phyloP scores from a whole-genome alignment of 116 monocot species.

The Phalaenopsis hybrid region DNA sequence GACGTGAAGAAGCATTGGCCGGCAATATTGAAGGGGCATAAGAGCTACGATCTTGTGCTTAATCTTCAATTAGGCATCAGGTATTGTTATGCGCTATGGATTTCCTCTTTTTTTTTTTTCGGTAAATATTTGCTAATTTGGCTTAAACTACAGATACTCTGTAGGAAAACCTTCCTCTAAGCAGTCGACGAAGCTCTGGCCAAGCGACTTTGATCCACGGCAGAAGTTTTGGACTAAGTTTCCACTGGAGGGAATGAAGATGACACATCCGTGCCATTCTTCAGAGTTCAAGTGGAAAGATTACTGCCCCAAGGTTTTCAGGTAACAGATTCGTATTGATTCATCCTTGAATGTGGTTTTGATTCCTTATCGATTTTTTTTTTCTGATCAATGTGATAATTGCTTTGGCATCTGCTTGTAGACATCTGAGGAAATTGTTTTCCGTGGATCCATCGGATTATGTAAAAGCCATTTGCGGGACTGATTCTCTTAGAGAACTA shows the following conservation, averaged over 20 bases:
- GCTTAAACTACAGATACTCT: slow-evolving; percentile 28
- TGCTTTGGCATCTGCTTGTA: slow-evolving; percentile 11
- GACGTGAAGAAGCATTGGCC: slow-evolving; percentile 67
- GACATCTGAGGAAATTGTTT: slow-evolving; percentile 86
- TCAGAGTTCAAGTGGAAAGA: slow-evolving; percentile 60
- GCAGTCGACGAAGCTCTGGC: slow-evolving; percentile 23
- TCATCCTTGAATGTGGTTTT: no score
- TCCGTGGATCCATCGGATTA: slow-evolving; percentile 80
- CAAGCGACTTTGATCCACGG: slow-evolving; percentile 46
- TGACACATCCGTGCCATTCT: slow-evolving; percentile 46
- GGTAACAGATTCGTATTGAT: slow-evolving; percentile 15
- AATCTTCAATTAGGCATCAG: slow-evolving; percentile 83
- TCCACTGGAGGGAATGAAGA: slow-evolving; percentile 44
- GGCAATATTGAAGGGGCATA: slow-evolving; percentile 79
- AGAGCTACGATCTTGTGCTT: slow-evolving; percentile 72
- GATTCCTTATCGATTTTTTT: neutral
- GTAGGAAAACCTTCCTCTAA: slow-evolving; percentile 29
- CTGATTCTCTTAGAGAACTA: slow-evolving; percentile 76
- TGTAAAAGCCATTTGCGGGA: slow-evolving; percentile 82
- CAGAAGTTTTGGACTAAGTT: slow-evolving; percentile 56
- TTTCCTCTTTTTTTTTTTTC: neutral
- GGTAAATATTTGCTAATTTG: neutral
- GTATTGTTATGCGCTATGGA: slow-evolving; percentile 15
- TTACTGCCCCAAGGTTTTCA: slow-evolving; percentile 58
- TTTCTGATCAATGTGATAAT: neutral